Conservation (phyloP, 495 filamentous ascomycete species). For the Talaromyces borbonicus region DNA sequence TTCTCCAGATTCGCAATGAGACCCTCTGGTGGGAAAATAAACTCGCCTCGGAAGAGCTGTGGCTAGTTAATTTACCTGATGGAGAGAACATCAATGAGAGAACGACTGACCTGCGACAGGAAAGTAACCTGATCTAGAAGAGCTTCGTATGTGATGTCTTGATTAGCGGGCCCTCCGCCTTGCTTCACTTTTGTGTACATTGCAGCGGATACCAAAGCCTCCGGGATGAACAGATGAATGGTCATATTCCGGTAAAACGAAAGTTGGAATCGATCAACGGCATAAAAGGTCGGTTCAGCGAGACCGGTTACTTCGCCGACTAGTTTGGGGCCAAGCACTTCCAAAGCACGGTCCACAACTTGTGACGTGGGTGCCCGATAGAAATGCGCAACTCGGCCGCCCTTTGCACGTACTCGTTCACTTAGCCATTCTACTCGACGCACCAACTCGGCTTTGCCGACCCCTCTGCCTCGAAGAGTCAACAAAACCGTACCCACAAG, state of each 20-base stretch:
- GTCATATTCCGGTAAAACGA: slow-evolving; percentile 99
- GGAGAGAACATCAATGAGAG: neutral
- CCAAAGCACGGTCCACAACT: slow-evolving; percentile 83
- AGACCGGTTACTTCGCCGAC: slow-evolving; percentile 71
- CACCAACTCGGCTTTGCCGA: slow-evolving; percentile 77
- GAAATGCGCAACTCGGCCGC: slow-evolving; percentile 87
- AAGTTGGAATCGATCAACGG: slow-evolving; percentile 91
- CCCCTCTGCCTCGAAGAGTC: slow-evolving; percentile 83
- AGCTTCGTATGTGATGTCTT: slow-evolving; percentile 63
- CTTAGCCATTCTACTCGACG: slow-evolving; percentile 86
- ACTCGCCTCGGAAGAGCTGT: slow-evolving; percentile 88
- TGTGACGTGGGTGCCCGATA: slow-evolving; percentile 63
- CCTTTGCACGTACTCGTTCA: slow-evolving; percentile 71
- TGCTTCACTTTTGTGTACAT: slow-evolving; percentile 86
- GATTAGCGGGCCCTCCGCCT: slow-evolving; percentile 71
- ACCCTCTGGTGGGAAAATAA: slow-evolving; percentile 88
- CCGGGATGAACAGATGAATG: slow-evolving; percentile 91
- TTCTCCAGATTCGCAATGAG: slow-evolving; percentile 67
- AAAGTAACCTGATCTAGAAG: slow-evolving; percentile 73
- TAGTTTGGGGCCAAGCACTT: slow-evolving; percentile 80
- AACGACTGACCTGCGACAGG: slow-evolving; percentile 53
- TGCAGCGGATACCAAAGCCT: slow-evolving; percentile 76
- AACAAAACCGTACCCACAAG: slow-evolving; percentile 89
- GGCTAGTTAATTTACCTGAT: neutral
- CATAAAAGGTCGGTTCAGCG: slow-evolving; percentile 81